These are phyloP conservation scores for Cyberlindnera veronae DNA, from an alignment of 805 yeast species.

Conservation along the genomic window DNA sequence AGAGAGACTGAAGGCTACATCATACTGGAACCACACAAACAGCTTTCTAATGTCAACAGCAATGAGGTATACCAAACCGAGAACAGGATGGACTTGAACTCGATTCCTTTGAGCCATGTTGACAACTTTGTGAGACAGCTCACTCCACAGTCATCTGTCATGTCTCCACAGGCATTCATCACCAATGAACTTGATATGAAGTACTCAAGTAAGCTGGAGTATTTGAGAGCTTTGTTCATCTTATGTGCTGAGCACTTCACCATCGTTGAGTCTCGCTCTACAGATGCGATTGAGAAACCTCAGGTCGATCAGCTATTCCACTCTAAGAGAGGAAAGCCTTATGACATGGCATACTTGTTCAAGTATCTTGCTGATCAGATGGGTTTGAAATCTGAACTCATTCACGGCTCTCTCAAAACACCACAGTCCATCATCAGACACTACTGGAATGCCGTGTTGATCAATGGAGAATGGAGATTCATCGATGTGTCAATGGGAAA, in stretches of 20 bases:
- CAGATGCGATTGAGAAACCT: slow-evolving; percentile 21
- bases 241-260: slow-evolving; percentile 59
- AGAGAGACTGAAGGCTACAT: slow-evolving; percentile 57
- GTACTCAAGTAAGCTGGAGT: slow-evolving; percentile 52
- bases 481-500: slow-evolving; percentile 72
- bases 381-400: slow-evolving; percentile 69
- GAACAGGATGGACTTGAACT: slow-evolving; percentile 28
- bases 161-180: slow-evolving; percentile 54
- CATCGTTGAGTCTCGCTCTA: slow-evolving; percentile 30
- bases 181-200: slow-evolving; percentile 48
- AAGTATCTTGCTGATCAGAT: slow-evolving; percentile 67
- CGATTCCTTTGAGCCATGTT: slow-evolving; percentile 36
- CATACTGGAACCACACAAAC: slow-evolving; percentile 59
- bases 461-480: slow-evolving; percentile 76
- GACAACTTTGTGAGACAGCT: slow-evolving; percentile 39
- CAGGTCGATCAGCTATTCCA: slow-evolving; percentile 37
- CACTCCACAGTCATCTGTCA: slow-evolving; percentile 33
- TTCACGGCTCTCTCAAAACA: slow-evolving; percentile 78
- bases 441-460: slow-evolving; percentile 79
- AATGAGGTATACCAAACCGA: slow-evolving; percentile 41
- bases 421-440: slow-evolving; percentile 77
- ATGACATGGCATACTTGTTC: slow-evolving; percentile 75
- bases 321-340: slow-evolving; percentile 55
- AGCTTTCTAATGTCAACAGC: slow-evolving; percentile 40
- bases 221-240: slow-evolving; percentile 60